Evolutionary conservation across 768 basidiomycete genomes (phyloP), one percentile per base, ranked within the genome.

Genomic region (Pleurotus giganteus): DNA sequence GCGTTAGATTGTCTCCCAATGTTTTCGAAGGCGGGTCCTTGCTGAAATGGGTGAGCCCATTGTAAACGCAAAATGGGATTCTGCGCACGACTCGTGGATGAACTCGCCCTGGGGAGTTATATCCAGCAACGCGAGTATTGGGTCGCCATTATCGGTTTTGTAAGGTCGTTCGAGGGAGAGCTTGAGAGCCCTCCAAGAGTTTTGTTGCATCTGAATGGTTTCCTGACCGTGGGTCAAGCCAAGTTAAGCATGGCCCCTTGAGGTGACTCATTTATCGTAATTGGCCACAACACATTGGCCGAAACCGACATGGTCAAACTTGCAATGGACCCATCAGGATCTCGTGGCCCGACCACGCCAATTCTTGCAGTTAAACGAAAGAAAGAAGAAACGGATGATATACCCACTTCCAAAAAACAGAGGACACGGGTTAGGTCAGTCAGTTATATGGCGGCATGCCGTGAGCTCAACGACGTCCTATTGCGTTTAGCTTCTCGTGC

Each of bases 111-210:
- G 85, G 23, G 79, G 74, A 5, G 80, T 77, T 53, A 94, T 88
- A 63, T 94, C 90, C 24, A 79, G 70, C 26, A 93, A 70, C 4
- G 75, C 72, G 23, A 82, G 86, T 26, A 92, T 81, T 7, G 64
- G 75, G 42, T 80, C 72, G 6, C 88, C 89, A 32, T 78, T 69
- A 60, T 93, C 90, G 62, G 91, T 86, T 67, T 86, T 91, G 73
- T 91, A 91, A 0, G 88, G 89, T 34, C 83, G 75, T 65, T 94
- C 91, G 28, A 94, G 76, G 1, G 89, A 85, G 8, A 92, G 71
- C 57, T 71, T 85, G 32, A 85, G 72, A 58, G 77, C 77, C 63
- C 80, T 84, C 81, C 84, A 87, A 7, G 73, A 65, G 9, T 75
- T 75, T 49, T 74, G 63, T 34, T 56, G 63, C 59, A 67, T 66